Evolutionary conservation across 495 filamentous ascomycete species (phyloP).

Genomic region (Talaromyces liani): DNA sequence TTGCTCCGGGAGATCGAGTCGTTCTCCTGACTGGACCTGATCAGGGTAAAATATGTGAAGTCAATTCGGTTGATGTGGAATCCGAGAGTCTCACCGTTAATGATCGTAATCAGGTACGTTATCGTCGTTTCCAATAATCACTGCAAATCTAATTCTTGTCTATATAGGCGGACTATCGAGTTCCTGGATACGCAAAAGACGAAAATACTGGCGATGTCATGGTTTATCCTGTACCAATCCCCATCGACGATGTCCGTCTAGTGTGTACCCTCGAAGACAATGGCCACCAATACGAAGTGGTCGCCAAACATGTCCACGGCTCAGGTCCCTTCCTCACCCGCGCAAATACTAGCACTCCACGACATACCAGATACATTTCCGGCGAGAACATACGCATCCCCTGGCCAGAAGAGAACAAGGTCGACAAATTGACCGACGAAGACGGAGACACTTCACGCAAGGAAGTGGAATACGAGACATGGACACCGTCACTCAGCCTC

Average conservation of each 20-base stretch:
- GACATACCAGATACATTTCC: constrained; percentile 35
- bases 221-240: constrained; percentile 42
- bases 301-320: constrained; percentile 59
- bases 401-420: constrained; percentile 52
- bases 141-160: constrained; percentile 7
- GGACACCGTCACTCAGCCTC: constrained; percentile 62
- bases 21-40: constrained; percentile 68
- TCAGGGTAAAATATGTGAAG: constrained; percentile 70
- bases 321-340: constrained; percentile 28
- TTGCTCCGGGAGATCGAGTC: constrained; percentile 67
- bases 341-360: constrained; percentile 25
- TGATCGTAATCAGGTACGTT: constrained; percentile 60
- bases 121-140: neutral
- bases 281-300: constrained; percentile 56
- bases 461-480: constrained; percentile 68
- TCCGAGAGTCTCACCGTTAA: constrained; percentile 53
- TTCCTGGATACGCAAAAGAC: constrained; percentile 47
- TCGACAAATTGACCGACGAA: constrained; percentile 36
- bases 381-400: constrained; percentile 55
- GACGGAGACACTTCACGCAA: constrained; percentile 64
- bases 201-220: constrained; percentile 30
- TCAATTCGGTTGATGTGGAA: constrained; percentile 49
- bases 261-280: constrained; percentile 66
- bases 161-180: constrained; percentile 46
- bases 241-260: constrained; percentile 67